Base-by-base conservation (phyloP, 352 stramenopile genomes). In the Elongisporangium prolatum region DNA sequence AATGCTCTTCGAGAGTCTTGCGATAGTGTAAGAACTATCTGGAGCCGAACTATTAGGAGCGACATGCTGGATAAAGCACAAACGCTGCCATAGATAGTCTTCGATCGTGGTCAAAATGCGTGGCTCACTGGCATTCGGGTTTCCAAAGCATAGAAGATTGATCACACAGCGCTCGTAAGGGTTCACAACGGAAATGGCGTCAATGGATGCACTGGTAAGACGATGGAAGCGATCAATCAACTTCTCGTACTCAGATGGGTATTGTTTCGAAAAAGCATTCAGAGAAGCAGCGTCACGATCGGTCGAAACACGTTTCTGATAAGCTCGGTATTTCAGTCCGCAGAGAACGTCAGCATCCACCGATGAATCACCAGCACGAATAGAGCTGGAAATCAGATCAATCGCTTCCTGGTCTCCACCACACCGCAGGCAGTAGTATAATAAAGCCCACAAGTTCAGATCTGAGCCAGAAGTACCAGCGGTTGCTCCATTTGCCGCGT, bases 41-140 rank as follows among this genome's bases (percentile, higher is more conserved):
- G 77, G 65, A 1, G 64, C 58, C 14, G 77, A 79, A 47, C 56
- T 71, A 38, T 60, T 66, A 28, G 59, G 52, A 10, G 60, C 65
- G 13, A 74, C 68, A 21, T 69, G 77, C 68, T 93, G 79, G 25
- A 90, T 80, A 49, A 92, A 95, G 63, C 80, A 92, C 21, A 92
- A 69, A 0, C 84, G 80, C 58, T 95, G 85, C 85, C 85, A 95
- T 52, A 95, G 44, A 54, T 93, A 95, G 58, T 95, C 85, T 67
- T 95, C 85, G 49, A 95, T 82, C 21, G 84, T 95, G 22, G 80
- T 84, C 38, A 90, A 61, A 48, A 95, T 86, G 47, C 81, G 81
- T 3, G 71, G 64, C 56, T 95, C 82, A 38, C 83, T 90, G 18
- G 77, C 74, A 55, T 93, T 91, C 20, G 86, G 64, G 59, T 95